phyloP scores from a whole-genome alignment of 441 rosid genomes.

The Kokia cookei region DNA sequence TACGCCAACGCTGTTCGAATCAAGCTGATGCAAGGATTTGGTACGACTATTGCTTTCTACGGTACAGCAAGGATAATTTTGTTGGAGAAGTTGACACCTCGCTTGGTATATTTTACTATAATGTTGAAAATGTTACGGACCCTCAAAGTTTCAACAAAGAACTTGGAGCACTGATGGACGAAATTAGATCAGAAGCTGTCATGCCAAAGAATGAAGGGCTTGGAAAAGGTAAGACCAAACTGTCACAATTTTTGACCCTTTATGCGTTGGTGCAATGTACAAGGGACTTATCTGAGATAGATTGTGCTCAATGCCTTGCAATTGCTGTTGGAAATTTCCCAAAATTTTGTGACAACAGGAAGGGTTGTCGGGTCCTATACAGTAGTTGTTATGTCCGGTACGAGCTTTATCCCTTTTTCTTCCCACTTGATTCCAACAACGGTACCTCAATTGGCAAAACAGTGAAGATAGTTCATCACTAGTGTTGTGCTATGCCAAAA shows the following conservation, averaged over 20 bases:
- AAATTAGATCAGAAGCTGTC: slow-evolving; percentile 50
- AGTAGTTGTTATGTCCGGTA: slow-evolving; percentile 58
- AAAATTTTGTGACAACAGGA: slow-evolving; percentile 34
- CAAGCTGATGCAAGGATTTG: slow-evolving; percentile 61
- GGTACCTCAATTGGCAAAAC: neutral
- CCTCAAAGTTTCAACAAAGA: slow-evolving; percentile 39
- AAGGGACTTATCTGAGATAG: slow-evolving; percentile 44
- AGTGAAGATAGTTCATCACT: slow-evolving; percentile 1
- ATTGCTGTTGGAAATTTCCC: slow-evolving; percentile 51
- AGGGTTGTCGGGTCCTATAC: slow-evolving; percentile 67
- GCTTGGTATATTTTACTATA: slow-evolving; percentile 38
- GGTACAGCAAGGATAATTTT: slow-evolving; percentile 41
- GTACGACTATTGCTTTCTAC: slow-evolving; percentile 65
- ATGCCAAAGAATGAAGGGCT: slow-evolving; percentile 36
- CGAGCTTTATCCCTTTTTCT: neutral
- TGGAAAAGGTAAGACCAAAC: slow-evolving; percentile 49
- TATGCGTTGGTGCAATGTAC: slow-evolving; percentile 73
- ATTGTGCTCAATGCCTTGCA: slow-evolving; percentile 74
- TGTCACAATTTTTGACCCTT: slow-evolving; percentile 48
- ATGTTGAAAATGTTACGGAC: slow-evolving; percentile 50
- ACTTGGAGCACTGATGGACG: slow-evolving; percentile 40
- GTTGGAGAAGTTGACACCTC: slow-evolving; percentile 50
- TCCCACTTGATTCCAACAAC: neutral
- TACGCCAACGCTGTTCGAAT: slow-evolving; percentile 44
- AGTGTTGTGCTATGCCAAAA: neutral